Evolutionary conservation across 805 yeast genomes (phyloP).

Genomic region (Tetrapisispora fleetii): DNA sequence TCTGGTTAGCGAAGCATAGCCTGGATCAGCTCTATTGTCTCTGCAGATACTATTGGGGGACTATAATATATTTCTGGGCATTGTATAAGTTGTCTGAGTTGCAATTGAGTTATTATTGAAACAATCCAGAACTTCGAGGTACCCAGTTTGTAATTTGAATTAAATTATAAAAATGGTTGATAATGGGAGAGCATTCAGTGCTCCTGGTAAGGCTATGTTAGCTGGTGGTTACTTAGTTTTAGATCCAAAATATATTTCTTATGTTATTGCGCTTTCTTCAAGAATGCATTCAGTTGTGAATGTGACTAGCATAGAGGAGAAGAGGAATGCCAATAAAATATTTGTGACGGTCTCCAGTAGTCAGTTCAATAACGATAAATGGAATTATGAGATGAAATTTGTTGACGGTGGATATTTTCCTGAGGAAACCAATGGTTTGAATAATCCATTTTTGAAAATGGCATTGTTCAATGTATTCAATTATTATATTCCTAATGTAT

Average conservation of each 20-base stretch:
- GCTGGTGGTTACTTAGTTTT: slow-evolving; percentile 94
- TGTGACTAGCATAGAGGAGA: slow-evolving; percentile 3
- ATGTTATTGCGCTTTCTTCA: slow-evolving; percentile 79
- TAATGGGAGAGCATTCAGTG: slow-evolving; percentile 51
- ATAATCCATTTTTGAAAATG: slow-evolving; percentile 69
- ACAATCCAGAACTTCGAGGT: no score
- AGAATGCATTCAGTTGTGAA: slow-evolving; percentile 71
- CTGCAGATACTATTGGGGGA: neutral
- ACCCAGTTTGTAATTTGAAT: no score
- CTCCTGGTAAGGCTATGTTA: slow-evolving; percentile 90
- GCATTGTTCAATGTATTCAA: slow-evolving; percentile 46
- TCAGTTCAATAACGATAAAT: slow-evolving; percentile 61
- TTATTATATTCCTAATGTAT: slow-evolving; percentile 36
- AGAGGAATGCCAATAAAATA: slow-evolving; percentile 8
- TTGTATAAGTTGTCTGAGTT: neutral
- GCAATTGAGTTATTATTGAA: no score
- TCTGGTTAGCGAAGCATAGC: no score
- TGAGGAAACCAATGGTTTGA: slow-evolving; percentile 26
- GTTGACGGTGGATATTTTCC: slow-evolving; percentile 11
- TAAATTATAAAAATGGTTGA: neutral
- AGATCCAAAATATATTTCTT: slow-evolving; percentile 63
- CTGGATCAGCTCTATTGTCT: no score
- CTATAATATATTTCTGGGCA: no score
- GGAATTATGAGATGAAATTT: slow-evolving; percentile 43
- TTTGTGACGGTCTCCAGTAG: slow-evolving; percentile 52